A percentile compares a stretch with the other conserved stretches of the same genome.
Conservation (phyloP, 768 basidiomycete species). For the Tephrocybe sp. region DNA sequence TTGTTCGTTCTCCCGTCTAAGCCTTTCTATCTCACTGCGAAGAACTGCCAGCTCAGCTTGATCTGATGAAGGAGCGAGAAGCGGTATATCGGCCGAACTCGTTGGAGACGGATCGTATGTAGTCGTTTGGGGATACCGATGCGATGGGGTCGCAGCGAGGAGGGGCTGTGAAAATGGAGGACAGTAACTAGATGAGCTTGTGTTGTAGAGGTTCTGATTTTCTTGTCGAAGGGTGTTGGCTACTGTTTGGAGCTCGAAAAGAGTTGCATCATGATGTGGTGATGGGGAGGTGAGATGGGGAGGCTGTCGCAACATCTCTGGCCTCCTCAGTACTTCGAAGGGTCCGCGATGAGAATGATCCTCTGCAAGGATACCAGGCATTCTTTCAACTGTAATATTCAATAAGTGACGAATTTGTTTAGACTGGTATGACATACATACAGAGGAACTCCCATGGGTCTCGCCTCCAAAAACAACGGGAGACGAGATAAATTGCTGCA, state of each 20-base stretch:
- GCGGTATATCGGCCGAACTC: neutral
- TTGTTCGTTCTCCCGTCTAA: neutral
- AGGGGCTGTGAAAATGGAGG: no score
- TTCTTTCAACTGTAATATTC: neutral
- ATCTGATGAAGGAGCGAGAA: neutral
- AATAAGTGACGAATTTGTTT: no score
- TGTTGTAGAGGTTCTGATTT: neutral
- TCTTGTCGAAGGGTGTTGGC: neutral
- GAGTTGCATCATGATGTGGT: neutral
- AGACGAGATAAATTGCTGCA: neutral
- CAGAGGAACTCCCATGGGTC: neutral
- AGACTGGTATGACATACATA: neutral
- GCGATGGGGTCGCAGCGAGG: no score
- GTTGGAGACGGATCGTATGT: neutral
- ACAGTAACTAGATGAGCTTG: neutral
- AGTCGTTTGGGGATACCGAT: neutral
- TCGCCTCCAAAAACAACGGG: neutral
- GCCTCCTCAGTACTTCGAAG: neutral
- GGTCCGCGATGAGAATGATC: neutral
- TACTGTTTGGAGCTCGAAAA: neutral
- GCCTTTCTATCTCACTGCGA: slow-evolving; percentile 1
- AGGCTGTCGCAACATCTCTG: neutral
- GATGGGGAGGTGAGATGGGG: neutral
- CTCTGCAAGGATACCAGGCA: neutral
- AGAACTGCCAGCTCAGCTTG: neutral